Evolutionary conservation across 495 filamentous ascomycete genomes (phyloP), one percentile per base, ranked within the genome.

Genomic region (Sordaria brevicollis): DNA sequence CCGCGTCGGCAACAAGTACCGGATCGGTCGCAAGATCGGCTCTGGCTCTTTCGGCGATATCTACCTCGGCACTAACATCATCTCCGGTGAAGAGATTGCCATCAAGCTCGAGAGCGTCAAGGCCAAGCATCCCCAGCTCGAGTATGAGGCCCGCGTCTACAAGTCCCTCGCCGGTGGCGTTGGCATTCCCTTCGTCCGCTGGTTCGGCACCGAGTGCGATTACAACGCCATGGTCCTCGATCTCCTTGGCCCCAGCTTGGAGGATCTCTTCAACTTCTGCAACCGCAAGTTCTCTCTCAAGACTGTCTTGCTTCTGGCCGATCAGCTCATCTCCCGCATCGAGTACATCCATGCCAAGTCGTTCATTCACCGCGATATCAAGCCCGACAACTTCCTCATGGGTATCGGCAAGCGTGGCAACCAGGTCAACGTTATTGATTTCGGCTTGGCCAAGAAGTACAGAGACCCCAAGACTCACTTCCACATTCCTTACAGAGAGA

Each of bases 231-330:
- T 99, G 96, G 96, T 99, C 65, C 91, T 99, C 73, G 96, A 99
- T 77, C 89, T 99, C 19, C 92, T 99, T 41, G 96, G 96, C 67
- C 96, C 96, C 70, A 96, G 92, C 79, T 85, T 99, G 85, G 96
- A 99, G 83, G 96, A 99, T 79, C 86, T 99, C n/a, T 99, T 99
- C 93, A 99, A 99, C 88, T 99, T 99, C 82, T 99, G 96, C 89
- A 99, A 98, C 88, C 91, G 96, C 79, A 99, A 99, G 81, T 99
- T 98, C 87, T 97, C 95, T 10, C 83, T 99, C 73, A 99, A 99
- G 91, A 99, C 96, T n/a, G 96, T 99, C 43, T 84, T 99, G 17
- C 89, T 99, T 10, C 89, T 99, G 67, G 96, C 96, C 77, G 96
- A 99, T 78, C 96, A 99, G 84, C 89, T 99, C 81, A 98, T 99